A percentile compares a stretch with the other conserved stretches of the same genome.
Conservation (phyloP, 2,329 filamentous ascomycete species). For the Talaromyces sp. region DNA sequence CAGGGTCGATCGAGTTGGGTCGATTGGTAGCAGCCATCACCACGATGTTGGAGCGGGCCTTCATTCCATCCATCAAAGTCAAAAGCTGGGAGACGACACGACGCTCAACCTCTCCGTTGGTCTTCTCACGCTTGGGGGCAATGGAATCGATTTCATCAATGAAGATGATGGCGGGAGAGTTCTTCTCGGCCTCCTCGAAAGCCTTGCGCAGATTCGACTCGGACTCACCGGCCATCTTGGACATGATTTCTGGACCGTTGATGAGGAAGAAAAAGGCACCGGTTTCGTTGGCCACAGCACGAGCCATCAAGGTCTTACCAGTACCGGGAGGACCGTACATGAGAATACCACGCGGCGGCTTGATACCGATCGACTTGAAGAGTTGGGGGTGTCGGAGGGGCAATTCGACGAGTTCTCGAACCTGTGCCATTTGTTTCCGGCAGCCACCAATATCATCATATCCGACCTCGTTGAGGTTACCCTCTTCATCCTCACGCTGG, state of each 20-base stretch:
- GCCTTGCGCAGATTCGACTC: constrained; percentile 99
- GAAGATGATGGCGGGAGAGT: constrained; percentile 97
- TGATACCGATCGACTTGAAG: constrained; percentile 99
- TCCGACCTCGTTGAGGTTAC: constrained; percentile 97
- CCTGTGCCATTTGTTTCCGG: constrained; percentile 99
- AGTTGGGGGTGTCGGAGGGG: constrained; percentile 95
- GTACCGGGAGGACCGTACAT: constrained; percentile 99
- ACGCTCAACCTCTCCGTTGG: constrained; percentile 90
- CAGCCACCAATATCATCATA: constrained; percentile 99
- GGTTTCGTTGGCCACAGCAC: constrained; percentile 98
- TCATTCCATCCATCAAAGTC: constrained; percentile 99
- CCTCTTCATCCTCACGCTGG: constrained; percentile 97
- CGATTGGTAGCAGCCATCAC: constrained; percentile 98
- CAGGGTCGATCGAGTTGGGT: constrained; percentile 97
- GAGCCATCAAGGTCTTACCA: constrained; percentile 99
- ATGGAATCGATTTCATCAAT: constrained; percentile 98
- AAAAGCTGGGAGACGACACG: constrained; percentile 99
- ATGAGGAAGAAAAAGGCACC: constrained; percentile 99
- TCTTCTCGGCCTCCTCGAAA: constrained; percentile 98
- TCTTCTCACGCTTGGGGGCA: constrained; percentile 97
- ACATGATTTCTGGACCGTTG: constrained; percentile 95
- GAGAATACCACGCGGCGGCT: constrained; percentile 98
- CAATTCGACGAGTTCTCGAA: constrained; percentile 96
- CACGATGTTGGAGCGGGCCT: constrained; percentile 99
- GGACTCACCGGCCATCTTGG: constrained; percentile 99